phyloP scores from a whole-genome alignment of 768 basidiomycete genomes.

The Suillus placidus region DNA sequence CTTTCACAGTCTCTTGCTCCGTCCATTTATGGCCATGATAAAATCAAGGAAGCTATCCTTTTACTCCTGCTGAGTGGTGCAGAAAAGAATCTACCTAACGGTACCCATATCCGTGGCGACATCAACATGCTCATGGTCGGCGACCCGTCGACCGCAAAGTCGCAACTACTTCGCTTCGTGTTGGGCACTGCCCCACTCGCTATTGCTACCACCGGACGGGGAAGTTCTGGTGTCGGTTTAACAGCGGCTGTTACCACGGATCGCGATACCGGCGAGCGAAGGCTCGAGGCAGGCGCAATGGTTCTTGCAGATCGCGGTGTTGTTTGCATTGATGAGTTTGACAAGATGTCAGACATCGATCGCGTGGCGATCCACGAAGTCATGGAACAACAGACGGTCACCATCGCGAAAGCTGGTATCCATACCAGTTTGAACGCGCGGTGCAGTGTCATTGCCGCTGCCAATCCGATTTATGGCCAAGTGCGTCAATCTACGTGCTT shows the following conservation, averaged over 20 bases:
- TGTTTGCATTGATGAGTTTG: conserved; percentile 99
- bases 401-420: conserved; percentile 98
- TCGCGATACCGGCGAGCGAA: conserved; percentile 94
- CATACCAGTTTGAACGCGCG: conserved; percentile 98
- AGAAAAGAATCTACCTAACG: conserved; percentile 97
- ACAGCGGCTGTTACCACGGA: conserved; percentile 99
- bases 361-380: conserved; percentile 99
- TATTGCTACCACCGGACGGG: conserved; percentile 97
- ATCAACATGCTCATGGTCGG: conserved; percentile 99
- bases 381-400: conserved; percentile 99
- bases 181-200: conserved; percentile 95
- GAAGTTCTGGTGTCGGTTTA: conserved; percentile 97
- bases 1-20: conserved; percentile 95
- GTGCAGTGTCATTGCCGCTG: conserved; percentile 97
- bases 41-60: conserved; percentile 92
- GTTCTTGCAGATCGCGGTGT: conserved; percentile 98
- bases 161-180: conserved; percentile 93
- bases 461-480: conserved; percentile 98
- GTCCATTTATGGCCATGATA: conserved; percentile 95
- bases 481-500: conserved; percentile 43
- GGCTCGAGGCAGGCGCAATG: conserved; percentile 99
- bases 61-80: conserved; percentile 94
- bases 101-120: conserved; percentile 98
- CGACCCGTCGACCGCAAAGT: conserved; percentile 98
- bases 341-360: conserved; percentile 99